Conservation (phyloP, 805 yeast species). For the Ogataea nonfermentans region DNA sequence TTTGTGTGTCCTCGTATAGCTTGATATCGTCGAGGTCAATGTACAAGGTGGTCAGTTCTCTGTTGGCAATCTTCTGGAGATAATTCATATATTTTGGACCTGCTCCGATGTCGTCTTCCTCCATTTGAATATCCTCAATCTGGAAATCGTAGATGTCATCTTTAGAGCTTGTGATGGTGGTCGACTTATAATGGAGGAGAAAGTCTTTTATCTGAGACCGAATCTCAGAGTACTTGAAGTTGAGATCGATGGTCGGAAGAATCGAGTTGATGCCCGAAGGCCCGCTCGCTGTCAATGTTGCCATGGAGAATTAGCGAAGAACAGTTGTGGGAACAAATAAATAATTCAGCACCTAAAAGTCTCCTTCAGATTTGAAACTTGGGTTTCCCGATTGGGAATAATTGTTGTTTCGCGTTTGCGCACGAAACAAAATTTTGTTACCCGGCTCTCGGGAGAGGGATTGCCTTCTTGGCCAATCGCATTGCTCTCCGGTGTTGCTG, state of each 20-base stretch:
- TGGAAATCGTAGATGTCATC: conserved; percentile 37
- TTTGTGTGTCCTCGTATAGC: conserved; percentile 54
- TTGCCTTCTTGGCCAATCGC: conserved; percentile 11
- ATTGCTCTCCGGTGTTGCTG: conserved; percentile 1
- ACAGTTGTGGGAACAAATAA: not conserved
- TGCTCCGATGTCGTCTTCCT: conserved; percentile 27
- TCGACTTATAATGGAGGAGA: conserved; percentile 60
- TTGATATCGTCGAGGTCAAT: conserved; percentile 85
- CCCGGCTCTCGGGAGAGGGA: conserved; percentile 1
- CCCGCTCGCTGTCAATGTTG: conserved; percentile 22
- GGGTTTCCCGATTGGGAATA: conserved; percentile 10
- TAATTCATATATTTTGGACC: conserved; percentile 75
- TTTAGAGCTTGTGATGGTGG: conserved; percentile 25
- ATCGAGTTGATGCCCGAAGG: conserved; percentile 22
- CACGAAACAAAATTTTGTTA: not conserved
- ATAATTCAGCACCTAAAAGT: conserved; percentile 4
- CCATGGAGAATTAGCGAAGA: conserved; percentile 17
- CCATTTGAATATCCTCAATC: conserved; percentile 30
- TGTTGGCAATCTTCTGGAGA: conserved; percentile 78
- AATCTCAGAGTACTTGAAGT: conserved; percentile 63
- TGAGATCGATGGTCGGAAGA: conserved; percentile 29
- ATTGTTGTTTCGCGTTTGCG: conserved; percentile 9
- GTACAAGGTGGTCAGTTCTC: conserved; percentile 65
- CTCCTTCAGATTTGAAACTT: conserved; percentile 12
- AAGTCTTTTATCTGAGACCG: conserved; percentile 60